Percentiles rank a stretch among this genome's conserved stretches.
Evolutionary conservation across 2,329 filamentous ascomycete species (phyloP).

Genomic region (Gyromitra esculenta): DNA sequence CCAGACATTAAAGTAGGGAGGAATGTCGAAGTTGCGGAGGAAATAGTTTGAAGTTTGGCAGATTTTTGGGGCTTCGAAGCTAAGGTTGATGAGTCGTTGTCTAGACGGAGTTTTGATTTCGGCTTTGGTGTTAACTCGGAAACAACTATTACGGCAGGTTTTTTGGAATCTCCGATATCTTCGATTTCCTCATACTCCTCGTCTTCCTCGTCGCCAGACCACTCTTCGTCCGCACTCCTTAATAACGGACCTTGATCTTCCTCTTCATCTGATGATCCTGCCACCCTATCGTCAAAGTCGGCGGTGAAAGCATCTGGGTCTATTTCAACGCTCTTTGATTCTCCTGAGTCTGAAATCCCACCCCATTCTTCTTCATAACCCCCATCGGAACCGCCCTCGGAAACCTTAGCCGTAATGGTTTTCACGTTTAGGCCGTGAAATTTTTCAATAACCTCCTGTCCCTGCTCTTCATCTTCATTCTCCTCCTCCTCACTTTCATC

Average conservation of each 20-base stretch:
- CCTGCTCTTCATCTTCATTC: slow-evolving; percentile 52
- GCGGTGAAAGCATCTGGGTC: slow-evolving; percentile 35
- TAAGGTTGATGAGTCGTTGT: slow-evolving; percentile 15
- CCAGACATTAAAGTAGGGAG: slow-evolving; percentile 80
- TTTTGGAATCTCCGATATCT: slow-evolving; percentile 19
- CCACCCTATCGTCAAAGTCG: slow-evolving; percentile 31
- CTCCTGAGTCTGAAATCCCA: slow-evolving; percentile 32
- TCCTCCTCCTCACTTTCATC: slow-evolving; percentile 20
- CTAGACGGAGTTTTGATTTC: slow-evolving; percentile 5
- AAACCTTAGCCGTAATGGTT: slow-evolving; percentile 56
- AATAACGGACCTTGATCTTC: slow-evolving; percentile 39
- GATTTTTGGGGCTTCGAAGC: slow-evolving; percentile 55
- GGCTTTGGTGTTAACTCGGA: slow-evolving; percentile 36
- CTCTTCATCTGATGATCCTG: slow-evolving; percentile 49
- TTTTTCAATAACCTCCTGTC: slow-evolving; percentile 54
- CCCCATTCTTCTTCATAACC: slow-evolving; percentile 44
- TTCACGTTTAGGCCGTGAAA: slow-evolving; percentile 16
- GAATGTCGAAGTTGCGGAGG: slow-evolving; percentile 67
- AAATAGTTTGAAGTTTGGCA: slow-evolving; percentile 25
- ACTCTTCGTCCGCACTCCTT: slow-evolving; percentile 39
- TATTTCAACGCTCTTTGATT: slow-evolving; percentile 42
- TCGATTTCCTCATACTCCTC: slow-evolving; percentile 18
- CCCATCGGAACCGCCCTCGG: slow-evolving; percentile 41
- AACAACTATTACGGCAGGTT: slow-evolving; percentile 49
- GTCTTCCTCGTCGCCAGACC: slow-evolving; percentile 46